Conservation (phyloP, 805 yeast genomes). For the Wickerhamomyces canadensis region DNA sequence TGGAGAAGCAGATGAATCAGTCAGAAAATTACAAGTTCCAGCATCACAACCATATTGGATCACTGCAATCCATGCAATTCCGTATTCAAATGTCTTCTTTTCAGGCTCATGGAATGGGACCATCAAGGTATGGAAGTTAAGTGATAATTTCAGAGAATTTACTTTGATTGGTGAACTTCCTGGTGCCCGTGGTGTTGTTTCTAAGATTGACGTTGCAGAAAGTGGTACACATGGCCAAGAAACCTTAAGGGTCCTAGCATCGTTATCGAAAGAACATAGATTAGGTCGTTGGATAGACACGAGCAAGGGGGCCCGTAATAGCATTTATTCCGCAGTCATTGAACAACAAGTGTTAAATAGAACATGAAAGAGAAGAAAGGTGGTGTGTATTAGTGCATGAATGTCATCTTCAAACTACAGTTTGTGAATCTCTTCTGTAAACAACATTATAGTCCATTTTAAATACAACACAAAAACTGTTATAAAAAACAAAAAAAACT, state of each 20-base stretch:
- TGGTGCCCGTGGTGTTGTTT: conserved; percentile 65
- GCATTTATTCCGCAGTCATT: conserved; percentile 52
- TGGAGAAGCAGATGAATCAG: conserved; percentile 36
- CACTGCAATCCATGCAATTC: conserved; percentile 74
- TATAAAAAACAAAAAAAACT: conserved; percentile 2
- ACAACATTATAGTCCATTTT: conserved; percentile 2
- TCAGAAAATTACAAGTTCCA: conserved; percentile 51
- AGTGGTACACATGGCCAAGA: conserved; percentile 48
- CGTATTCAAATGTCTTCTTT: conserved; percentile 77
- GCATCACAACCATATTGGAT: conserved; percentile 78
- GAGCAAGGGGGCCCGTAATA: conserved; percentile 65
- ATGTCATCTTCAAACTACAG: too few species aligned
- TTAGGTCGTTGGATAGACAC: conserved; percentile 80
- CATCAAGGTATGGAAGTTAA: conserved; percentile 72
- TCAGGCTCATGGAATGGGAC: conserved; percentile 87
- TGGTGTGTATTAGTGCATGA: too few species aligned
- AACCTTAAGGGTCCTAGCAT: conserved; percentile 52
- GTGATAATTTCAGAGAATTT: conserved; percentile 59
- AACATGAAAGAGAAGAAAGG: conserved; percentile 4
- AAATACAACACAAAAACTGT: neutral
- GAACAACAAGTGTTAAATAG: conserved; percentile 29
- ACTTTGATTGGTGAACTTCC: conserved; percentile 47
- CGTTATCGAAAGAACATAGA: conserved; percentile 79
- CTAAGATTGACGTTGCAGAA: conserved; percentile 51
- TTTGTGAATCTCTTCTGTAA: too few species aligned